Evolutionary conservation across 805 yeast genomes (phyloP), one percentile per base, ranked within the genome.

Genomic region (Saturnispora gosingensis): DNA sequence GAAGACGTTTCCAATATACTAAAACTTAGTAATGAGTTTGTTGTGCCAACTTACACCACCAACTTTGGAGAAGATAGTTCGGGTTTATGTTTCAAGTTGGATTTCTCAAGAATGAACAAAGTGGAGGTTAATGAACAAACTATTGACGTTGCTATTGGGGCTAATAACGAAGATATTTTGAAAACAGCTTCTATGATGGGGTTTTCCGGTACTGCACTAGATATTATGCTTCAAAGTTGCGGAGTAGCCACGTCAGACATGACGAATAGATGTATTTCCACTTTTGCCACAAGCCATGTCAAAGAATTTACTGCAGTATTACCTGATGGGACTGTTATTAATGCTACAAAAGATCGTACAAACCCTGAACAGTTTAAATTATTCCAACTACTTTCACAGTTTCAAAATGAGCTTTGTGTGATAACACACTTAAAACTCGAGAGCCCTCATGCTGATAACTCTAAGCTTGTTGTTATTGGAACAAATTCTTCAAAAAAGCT

Each of bases 241-340:
- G 67, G 67, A 4, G 36, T 60, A 6, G 38, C 52, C 38, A 39
- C 53, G 6, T 32, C 49, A 5, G 36, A 38, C 32, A 20, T 39
- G 15, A 30, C 24, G 20, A 43, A 40, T 48, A 38, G 47, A 43
- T 45, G 60, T 35, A 28, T 56, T n/a, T 34, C 45, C 22, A 54
- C 48, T 9, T 51, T 57, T 47, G 53, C 56, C 18, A 46, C 48
- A 3, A 13, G 32, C 2, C 36, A 43, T 4, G 52, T 65, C 3
- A 40, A 40, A 25, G 53, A 48, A 25, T 40, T 59, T 20, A 61
- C 58, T 9, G 58, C 55, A 32, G 66, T 64, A 7, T 53, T 65
- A 27, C 64, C 68, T 13, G 67, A 62, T 53, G 69, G 69, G 8
- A 52, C 56, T 8, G 47, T 58, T 13, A 5, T 58, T 7, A 46